phyloP scores from a whole-genome alignment of 805 yeast genomes.

The Metschnikowia peoriensis region DNA sequence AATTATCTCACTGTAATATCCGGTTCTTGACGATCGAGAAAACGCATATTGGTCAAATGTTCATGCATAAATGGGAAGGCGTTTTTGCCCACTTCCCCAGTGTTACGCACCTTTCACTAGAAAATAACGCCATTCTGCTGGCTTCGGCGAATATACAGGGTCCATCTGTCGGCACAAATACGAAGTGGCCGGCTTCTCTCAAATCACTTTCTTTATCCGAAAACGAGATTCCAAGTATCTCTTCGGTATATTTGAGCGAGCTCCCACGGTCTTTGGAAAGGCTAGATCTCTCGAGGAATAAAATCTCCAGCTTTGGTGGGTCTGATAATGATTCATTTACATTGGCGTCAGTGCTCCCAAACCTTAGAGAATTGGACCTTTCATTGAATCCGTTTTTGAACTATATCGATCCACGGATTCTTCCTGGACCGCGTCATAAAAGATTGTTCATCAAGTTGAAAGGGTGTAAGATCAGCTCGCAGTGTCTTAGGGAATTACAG shows the following conservation, averaged over 20 bases:
- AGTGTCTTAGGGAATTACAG: conserved; percentile 8
- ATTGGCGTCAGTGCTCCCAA: conserved; percentile 13
- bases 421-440: conserved; percentile 4
- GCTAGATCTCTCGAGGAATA: conserved; percentile 25
- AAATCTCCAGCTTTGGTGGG: conserved; percentile 14
- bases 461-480: conserved; percentile 9
- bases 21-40: conserved; percentile 23
- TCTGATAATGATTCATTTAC: conserved; percentile 1
- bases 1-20: conserved; percentile 20
- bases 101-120: conserved; percentile 23
- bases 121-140: conserved; percentile 21
- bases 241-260: conserved; percentile 19
- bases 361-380: conserved; percentile 11
- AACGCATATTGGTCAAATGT: conserved; percentile 37
- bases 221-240: conserved; percentile 23
- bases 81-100: conserved; percentile 25
- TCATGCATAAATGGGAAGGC: conserved; percentile 30
- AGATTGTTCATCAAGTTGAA: conserved; percentile 4
- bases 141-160: conserved; percentile 9
- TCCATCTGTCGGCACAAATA: conserved; percentile 17
- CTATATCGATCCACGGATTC: conserved; percentile 9
- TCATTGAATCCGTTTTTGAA: conserved; percentile 9
- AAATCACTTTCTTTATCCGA: conserved; percentile 23
- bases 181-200: conserved; percentile 27
- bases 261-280: conserved; percentile 29